Base-by-base conservation (phyloP, 805 yeast species). In the Wickerhamiella sergipiensis region DNA sequence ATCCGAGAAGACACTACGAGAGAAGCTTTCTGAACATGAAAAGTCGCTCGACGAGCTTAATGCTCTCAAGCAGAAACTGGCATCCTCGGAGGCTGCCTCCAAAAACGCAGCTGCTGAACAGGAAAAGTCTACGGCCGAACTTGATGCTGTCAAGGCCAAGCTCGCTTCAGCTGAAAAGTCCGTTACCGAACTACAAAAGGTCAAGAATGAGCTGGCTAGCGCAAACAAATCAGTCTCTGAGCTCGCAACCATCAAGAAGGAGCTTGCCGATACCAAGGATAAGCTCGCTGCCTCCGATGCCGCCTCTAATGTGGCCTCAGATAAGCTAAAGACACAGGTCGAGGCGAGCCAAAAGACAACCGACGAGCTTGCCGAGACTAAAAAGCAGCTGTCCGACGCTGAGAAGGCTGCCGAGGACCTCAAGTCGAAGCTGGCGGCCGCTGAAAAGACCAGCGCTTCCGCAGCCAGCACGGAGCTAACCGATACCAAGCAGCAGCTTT, bases 31-130 rank as follows among this genome's bases (percentile, higher is more conserved):
- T 10, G n/a, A 47, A 3, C 43, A 31, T 2, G 48, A 38, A 23
- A 19, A 33, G 31, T 33, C 26, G 50, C 43, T 52, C 45, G 24
- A 45, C 8, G 50, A 33, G 42, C n/a, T 24, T n/a, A 24, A 24
- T 5, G 26, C 26, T 24, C 26, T 6, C 26, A 8, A 24, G 8
- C 5, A 24, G 26, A 8, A 24, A 24, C 8, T 8, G 8, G 8
- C 5, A 5, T 24, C 26, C 8, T 24, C 26, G 8, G 26, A 24
- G 26, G 8, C 26, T 8, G 26, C 26, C 36, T 33, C 23, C 17
- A n/a, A n/a, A n/a, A n/a, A n/a, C n/a, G n/a, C n/a, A n/a, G n/a
- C n/a, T n/a, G n/a, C 22, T 10, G n/a, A 47, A 3, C 43, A 31
- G 10, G 48, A 38, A 23, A 19, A 33, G 31, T 33, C 26, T 47